These are phyloP conservation scores for Russula dissimulans DNA, from an alignment of 768 basidiomycete species.

Conservation along the genomic window DNA sequence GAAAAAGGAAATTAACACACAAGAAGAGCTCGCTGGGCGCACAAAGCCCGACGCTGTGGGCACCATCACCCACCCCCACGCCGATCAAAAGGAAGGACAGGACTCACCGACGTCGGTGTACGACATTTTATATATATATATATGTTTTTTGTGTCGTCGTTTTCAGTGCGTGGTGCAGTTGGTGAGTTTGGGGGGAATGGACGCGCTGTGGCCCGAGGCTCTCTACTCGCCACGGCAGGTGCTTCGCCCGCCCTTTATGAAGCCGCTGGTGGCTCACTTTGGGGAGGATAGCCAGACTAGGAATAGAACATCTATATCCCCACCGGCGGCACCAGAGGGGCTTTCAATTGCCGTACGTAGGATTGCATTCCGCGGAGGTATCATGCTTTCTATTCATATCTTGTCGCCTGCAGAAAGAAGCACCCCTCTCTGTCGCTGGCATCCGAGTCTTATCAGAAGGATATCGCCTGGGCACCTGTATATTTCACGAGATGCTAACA, in stretches of 20 bases:
- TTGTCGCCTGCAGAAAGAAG: neutral
- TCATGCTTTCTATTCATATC: neutral
- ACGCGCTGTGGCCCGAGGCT: neutral
- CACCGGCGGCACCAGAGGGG: neutral
- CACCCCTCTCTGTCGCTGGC: neutral
- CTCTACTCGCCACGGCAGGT: neutral
- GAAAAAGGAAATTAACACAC: too few relatives aligned
- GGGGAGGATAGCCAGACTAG: neutral
- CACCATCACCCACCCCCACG: neutral
- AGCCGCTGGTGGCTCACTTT: neutral
- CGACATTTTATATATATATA: neutral
- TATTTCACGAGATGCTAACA: neutral
- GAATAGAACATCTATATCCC: neutral
- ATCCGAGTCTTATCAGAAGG: neutral
- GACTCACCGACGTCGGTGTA: slow-evolving; percentile 1
- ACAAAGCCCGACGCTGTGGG: neutral
- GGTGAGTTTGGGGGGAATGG: neutral
- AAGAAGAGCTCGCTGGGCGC: neutral
- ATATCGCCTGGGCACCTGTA: neutral
- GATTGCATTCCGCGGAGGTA: neutral
- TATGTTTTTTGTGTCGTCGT: neutral
- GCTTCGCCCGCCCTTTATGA: neutral
- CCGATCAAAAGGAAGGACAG: neutral
- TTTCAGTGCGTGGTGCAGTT: neutral
- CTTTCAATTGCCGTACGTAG: neutral